These are phyloP conservation scores for Tricholoma sp. DNA, from an alignment of 768 basidiomycete species.

Conservation along the genomic window DNA sequence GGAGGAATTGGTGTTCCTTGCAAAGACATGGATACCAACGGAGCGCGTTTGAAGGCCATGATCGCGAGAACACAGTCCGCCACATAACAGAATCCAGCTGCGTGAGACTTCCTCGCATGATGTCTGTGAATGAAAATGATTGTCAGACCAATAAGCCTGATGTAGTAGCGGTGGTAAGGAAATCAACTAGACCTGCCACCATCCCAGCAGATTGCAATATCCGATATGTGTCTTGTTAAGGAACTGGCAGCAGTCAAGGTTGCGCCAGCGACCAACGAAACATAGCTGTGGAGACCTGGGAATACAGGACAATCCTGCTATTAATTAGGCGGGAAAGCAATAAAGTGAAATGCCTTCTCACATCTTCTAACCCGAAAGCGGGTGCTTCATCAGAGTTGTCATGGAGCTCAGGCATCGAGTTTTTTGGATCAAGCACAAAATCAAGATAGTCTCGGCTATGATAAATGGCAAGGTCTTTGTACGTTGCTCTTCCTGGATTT, in stretches of 20 bases:
- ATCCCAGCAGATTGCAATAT: constrained; percentile 84
- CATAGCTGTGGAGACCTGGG: constrained; percentile 60
- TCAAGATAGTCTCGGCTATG: constrained; percentile 73
- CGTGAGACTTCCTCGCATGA: constrained; percentile 72
- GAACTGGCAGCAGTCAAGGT: constrained; percentile 67
- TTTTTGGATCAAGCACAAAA: constrained; percentile 38
- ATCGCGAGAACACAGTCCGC: constrained; percentile 85
- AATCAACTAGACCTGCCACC: constrained; percentile 62
- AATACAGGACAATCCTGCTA: constrained; percentile 82
- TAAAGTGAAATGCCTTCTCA: constrained; percentile 9
- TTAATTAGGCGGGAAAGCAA: background rate
- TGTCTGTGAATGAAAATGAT: constrained; percentile 42
- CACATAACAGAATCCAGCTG: constrained; percentile 93
- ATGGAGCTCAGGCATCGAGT: constrained; percentile 9
- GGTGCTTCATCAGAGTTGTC: constrained; percentile 23
- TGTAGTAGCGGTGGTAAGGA: background rate
- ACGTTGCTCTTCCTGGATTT: constrained; percentile 48
- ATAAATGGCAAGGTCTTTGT: constrained; percentile 56
- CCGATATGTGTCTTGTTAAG: constrained; percentile 43
- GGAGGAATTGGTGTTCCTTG: constrained; percentile 1
- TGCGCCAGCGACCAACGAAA: constrained; percentile 68
- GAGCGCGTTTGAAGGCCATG: constrained; percentile 52
- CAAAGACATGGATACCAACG: constrained; percentile 6
- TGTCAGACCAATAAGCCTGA: background rate
- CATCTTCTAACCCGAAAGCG: constrained; percentile 30